Conservation (phyloP, 2,329 filamentous ascomycete species). For the Didymella arachidicola region DNA sequence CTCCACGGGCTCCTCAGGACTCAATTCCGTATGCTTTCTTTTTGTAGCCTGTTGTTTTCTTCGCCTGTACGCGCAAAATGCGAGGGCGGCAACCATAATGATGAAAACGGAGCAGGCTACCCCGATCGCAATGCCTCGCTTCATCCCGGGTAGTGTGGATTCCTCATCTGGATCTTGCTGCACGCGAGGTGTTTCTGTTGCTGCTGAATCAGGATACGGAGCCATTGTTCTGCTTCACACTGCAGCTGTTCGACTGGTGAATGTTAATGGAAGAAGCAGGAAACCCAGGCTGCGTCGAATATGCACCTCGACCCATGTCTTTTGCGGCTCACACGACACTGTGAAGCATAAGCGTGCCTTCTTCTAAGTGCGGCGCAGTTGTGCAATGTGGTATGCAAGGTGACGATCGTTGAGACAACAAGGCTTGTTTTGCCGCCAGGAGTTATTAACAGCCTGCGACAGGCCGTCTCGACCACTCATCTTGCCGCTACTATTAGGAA, state of each 20-base stretch:
- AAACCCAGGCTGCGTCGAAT: not conserved
- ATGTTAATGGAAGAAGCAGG: not conserved
- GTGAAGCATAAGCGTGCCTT: constrained; percentile 13
- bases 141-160: constrained; percentile 39
- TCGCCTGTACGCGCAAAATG: constrained; percentile 33
- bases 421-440: constrained; percentile 25
- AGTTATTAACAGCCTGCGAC: constrained; percentile 21
- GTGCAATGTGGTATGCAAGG: constrained; percentile 18
- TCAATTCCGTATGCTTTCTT: constrained; percentile 11
- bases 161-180: not conserved
- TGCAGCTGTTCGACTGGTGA: not conserved
- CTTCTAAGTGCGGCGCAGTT: constrained; percentile 21
- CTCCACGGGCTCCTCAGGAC: constrained; percentile 13
- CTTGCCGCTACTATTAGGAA: constrained; percentile 14
- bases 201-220: constrained; percentile 13
- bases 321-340: constrained; percentile 14
- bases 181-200: constrained; percentile 1
- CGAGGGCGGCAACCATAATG: constrained; percentile 34
- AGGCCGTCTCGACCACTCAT: constrained; percentile 16
- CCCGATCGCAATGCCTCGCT: constrained; percentile 41
- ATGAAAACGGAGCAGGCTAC: constrained; percentile 35
- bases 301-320: constrained; percentile 2
- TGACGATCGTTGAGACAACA: constrained; percentile 20
- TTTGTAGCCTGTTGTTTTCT: constrained; percentile 25
- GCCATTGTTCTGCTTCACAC: constrained; percentile 14